These are phyloP conservation scores for Colletotrichum orbiculare DNA, from an alignment of 2,329 filamentous ascomycete genomes.

Conservation along the genomic window DNA sequence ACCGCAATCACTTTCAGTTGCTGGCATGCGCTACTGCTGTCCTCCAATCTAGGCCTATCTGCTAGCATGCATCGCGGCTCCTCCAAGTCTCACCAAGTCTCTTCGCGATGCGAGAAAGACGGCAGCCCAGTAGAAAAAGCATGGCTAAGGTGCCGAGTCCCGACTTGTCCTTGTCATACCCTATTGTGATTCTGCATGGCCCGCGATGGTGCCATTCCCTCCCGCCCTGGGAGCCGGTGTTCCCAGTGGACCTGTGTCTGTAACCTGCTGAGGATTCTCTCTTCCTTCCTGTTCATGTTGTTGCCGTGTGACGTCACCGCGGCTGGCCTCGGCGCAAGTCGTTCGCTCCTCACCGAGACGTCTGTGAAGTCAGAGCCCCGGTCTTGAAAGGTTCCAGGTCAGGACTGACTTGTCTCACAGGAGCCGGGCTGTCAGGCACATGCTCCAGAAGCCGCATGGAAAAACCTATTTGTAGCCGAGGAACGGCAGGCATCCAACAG, in stretches of 20 bases:
- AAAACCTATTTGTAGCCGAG: not conserved
- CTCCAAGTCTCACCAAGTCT: not conserved
- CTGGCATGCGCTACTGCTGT: not conserved
- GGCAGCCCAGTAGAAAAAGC: not conserved
- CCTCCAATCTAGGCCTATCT: too few relatives aligned
- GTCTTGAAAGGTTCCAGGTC: not conserved
- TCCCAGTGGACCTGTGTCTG: not conserved
- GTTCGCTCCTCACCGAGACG: not conserved
- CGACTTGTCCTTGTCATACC: constrained; percentile 20
- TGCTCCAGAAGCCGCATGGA: constrained; percentile 1
- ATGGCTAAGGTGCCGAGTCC: constrained; percentile 25
- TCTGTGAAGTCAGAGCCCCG: constrained; percentile 6
- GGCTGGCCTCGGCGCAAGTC: constrained; percentile 7
- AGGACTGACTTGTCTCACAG: not conserved
- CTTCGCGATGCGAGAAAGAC: not conserved
- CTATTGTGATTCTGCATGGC: not conserved
- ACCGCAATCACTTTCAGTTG: not conserved
- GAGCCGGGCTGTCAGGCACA: not conserved
- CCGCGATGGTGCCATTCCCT: constrained; percentile 19
- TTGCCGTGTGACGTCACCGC: constrained; percentile 4
- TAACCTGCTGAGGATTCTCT: not conserved
- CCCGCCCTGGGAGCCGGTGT: not conserved
- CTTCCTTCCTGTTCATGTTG: not conserved
- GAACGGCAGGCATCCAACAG: not conserved
- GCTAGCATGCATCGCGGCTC: not conserved